Base-by-base conservation (phyloP, 2,329 filamentous ascomycete species). In the Pestalotiopsis fici region DNA sequence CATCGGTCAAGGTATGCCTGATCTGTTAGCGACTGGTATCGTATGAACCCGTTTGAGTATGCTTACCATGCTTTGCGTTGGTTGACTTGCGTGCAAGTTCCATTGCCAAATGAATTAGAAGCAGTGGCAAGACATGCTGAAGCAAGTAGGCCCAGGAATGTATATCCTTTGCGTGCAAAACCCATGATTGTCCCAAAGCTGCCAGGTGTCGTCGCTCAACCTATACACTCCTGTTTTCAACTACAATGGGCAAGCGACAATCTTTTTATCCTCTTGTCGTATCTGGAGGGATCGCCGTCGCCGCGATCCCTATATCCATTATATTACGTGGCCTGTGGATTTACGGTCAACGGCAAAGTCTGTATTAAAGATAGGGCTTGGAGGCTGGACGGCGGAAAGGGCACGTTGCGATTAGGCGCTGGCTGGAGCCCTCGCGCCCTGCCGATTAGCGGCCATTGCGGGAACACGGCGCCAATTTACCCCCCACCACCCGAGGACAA, bases 1-100 rank as follows among this genome's bases (percentile, higher is more conserved):
- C 31, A 55, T 69, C 57, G 5, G 71, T 69, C 25, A 66, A 23
- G 4, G 55, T 57, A 23, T 57, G 55, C 55, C 55, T 57, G 25
- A 9, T 9, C 11, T 23, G n/a, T 50, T 21, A 31, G 21, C 6
- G 12, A 57, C 15, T 57, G 12, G 27, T 25, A 4, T n/a, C 12
- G 11, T 57, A 3, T 1, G 21, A 25, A 13, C 4, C 13, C 1
- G 23, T 7, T 9, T 18, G 25, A n/a, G 23, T 4, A 25, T 15
- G 15, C 55, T 28, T 25, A 57, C 55, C 55, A 57, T 15, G 55
- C 55, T 57, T 57, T 57, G 21, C 55, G 55, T 18, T 27, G 55
- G 27, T 57, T 57, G 23, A 31, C 23, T 27, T 57, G 55, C 25
- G 55, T 31, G 12, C 55, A 57, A 27, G 55, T 57, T 27, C 55